Evolutionary conservation across 2,329 filamentous ascomycete genomes (phyloP).

Genomic region (Ustilaginoidea virens): DNA sequence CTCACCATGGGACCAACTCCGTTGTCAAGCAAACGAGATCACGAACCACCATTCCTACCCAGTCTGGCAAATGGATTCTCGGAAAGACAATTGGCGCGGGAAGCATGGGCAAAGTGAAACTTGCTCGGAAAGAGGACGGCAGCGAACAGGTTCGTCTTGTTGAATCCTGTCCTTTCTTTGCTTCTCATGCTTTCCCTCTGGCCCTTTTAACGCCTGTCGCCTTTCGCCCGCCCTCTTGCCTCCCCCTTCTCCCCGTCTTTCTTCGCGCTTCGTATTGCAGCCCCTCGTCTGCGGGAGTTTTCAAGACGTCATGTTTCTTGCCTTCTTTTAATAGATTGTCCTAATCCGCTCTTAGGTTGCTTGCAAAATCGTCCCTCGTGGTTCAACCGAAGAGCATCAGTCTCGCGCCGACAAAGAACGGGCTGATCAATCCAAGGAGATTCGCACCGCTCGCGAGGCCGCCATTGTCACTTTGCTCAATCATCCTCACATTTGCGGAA

Average conservation of each 20-base stretch:
- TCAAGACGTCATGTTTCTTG: too few species aligned
- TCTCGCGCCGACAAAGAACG: slow-evolving; percentile 63
- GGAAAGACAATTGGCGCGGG: slow-evolving; percentile 95
- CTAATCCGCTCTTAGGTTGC: too few species aligned
- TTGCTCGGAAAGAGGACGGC: slow-evolving; percentile 79
- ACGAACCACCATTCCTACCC: slow-evolving; percentile 74
- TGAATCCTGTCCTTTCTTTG: background rate
- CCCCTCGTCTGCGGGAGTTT: too few species aligned
- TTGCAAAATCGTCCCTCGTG: slow-evolving; percentile 90
- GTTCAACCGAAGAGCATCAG: slow-evolving; percentile 71
- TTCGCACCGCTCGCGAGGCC: slow-evolving; percentile 85
- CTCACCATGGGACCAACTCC: slow-evolving; percentile 17
- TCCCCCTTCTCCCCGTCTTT: background rate
- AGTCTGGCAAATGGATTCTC: slow-evolving; percentile 83
- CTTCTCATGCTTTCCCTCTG: background rate
- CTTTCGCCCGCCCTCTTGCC: background rate
- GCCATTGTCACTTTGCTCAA: slow-evolving; percentile 90
- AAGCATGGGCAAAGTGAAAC: slow-evolving; percentile 97
- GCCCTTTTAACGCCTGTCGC: background rate
- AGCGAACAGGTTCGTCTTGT: slow-evolving; percentile 62
- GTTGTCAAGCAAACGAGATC: slow-evolving; percentile 38
- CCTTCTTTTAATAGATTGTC: too few species aligned
- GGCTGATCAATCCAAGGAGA: slow-evolving; percentile 91
- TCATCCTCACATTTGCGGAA: slow-evolving; percentile 89
- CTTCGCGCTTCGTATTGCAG: background rate